Base-by-base conservation (phyloP, 2,329 filamentous ascomycete species). In the Stagonosporopsis vannaccii region DNA sequence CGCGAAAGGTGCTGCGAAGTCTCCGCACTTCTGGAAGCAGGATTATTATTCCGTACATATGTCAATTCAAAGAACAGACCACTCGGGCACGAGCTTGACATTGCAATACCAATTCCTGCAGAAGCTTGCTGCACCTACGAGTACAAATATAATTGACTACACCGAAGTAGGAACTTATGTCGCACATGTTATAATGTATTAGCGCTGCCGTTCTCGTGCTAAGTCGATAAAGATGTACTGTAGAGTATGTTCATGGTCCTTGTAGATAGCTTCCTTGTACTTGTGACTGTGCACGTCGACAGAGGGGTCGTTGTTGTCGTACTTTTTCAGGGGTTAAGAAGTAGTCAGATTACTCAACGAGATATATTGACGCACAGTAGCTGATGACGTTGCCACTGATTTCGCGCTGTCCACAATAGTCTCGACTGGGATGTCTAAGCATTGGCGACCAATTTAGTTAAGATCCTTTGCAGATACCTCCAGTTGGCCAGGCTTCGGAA, bases 1-100 rank as follows among this genome's bases (percentile, higher is more conserved):
- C 49, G 9, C 49, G n/a, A n/a, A 51, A 39, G 48, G 48, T 2
- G 40, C 48, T 23, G 48, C 48, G 19, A 51, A 45, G n/a, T 45
- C 7, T 1, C 41, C 41, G 49, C 45, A 40, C 49, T 51, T 7
- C 41, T 45, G 25, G 40, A 45, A 4, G 49, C 49, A 17, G 49
- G 25, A 9, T 13, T 32, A 6, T n/a, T 40, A 12, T 45, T 20
- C 26, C 13, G 35, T 15, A n/a, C 7, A 19, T 51, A 45, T 7
- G 25, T 32, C 33, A 51, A 26, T 2, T 33, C 40, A 11, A 32
- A 19, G 19, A 39, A 51, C 15, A 45, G 19, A 3, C 41, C 41
- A 30, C 33, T 35, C 1, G 49, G 49, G 19, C 49, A 39, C 19
- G 40, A 45, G 33, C 23, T 25, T 3, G 48, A 51, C 7, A 39